These are phyloP conservation scores for Piedraia hortae DNA, from an alignment of 2,329 filamentous ascomycete genomes.

Conservation along the genomic window DNA sequence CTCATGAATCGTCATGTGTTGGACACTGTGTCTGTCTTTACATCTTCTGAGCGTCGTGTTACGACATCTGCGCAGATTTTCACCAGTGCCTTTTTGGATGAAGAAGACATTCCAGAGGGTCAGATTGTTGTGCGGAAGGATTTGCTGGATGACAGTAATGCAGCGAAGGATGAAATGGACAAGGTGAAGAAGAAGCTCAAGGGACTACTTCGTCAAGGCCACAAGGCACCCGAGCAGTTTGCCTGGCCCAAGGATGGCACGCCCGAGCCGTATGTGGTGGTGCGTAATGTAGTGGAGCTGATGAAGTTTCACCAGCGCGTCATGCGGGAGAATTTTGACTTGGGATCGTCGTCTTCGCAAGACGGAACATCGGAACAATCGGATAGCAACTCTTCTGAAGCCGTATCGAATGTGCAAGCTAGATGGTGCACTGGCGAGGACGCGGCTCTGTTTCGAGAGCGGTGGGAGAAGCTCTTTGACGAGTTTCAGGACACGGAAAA, in stretches of 20 bases:
- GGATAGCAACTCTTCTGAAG: not conserved
- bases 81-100: slow-evolving; percentile 63
- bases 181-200: slow-evolving; percentile 99
- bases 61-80: slow-evolving; percentile 94
- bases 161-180: slow-evolving; percentile 96
- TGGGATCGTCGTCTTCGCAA: slow-evolving; percentile 34
- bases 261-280: slow-evolving; percentile 79
- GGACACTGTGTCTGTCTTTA: slow-evolving; percentile 82
- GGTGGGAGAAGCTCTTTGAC: slow-evolving; percentile 93
- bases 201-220: slow-evolving; percentile 68
- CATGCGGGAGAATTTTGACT: slow-evolving; percentile 81
- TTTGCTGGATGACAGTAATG: slow-evolving; percentile 86
- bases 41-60: slow-evolving; percentile 80
- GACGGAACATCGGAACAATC: slow-evolving; percentile 26
- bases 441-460: slow-evolving; percentile 74
- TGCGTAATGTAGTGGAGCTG: slow-evolving; percentile 69
- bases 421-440: slow-evolving; percentile 96
- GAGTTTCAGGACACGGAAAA: slow-evolving; percentile 96
- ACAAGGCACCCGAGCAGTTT: slow-evolving; percentile 78
- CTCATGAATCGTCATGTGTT: slow-evolving; percentile 79
- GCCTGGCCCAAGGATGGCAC: slow-evolving; percentile 88
- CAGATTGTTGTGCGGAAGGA: slow-evolving; percentile 84
- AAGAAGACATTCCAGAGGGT: slow-evolving; percentile 60
- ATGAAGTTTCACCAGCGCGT: slow-evolving; percentile 95
- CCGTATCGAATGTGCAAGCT: slow-evolving; percentile 34